phyloP scores from a whole-genome alignment of 768 basidiomycete species.

The Paxillus rubicundulus region DNA sequence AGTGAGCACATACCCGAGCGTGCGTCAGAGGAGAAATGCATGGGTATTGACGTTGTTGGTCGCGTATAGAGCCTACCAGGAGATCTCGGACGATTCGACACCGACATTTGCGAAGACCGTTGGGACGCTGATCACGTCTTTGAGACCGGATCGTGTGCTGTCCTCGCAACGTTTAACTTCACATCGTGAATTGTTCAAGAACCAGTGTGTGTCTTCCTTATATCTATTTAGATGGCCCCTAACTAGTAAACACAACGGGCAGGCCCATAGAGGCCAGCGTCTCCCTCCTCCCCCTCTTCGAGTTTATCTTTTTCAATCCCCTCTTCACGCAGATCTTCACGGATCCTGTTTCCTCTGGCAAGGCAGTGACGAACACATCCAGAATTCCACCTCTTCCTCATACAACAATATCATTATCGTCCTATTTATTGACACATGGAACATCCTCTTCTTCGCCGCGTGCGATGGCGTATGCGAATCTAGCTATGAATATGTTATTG shows the following conservation, averaged over 20 bases:
- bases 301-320: slow-evolving; percentile 53
- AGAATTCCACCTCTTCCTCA: slow-evolving; percentile 39
- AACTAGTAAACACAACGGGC: neutral
- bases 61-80: slow-evolving; percentile 50
- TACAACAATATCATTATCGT: slow-evolving; percentile 55
- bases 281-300: slow-evolving; percentile 57
- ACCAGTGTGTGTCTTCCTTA: slow-evolving; percentile 41
- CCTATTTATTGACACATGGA: slow-evolving; percentile 67
- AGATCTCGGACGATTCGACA: slow-evolving; percentile 49
- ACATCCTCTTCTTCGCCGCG: slow-evolving; percentile 57
- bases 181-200: slow-evolving; percentile 53
- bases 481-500: slow-evolving; percentile 54
- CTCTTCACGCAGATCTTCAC: slow-evolving; percentile 48
- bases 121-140: slow-evolving; percentile 48
- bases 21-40: neutral
- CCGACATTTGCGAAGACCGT: slow-evolving; percentile 50
- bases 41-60: neutral
- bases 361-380: slow-evolving; percentile 19
- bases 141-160: slow-evolving; percentile 55
- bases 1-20: slow-evolving; percentile 35
- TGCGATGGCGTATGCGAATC: slow-evolving; percentile 59
- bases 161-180: slow-evolving; percentile 44
- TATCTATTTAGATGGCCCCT: neutral
- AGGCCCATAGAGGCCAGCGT: slow-evolving; percentile 65
- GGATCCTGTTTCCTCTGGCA: slow-evolving; percentile 32